Evolutionary conservation across 164 flowering plant genomes (phyloP), one percentile per base, ranked within the genome.

Genomic region (Aristolochia fimbriata): DNA sequence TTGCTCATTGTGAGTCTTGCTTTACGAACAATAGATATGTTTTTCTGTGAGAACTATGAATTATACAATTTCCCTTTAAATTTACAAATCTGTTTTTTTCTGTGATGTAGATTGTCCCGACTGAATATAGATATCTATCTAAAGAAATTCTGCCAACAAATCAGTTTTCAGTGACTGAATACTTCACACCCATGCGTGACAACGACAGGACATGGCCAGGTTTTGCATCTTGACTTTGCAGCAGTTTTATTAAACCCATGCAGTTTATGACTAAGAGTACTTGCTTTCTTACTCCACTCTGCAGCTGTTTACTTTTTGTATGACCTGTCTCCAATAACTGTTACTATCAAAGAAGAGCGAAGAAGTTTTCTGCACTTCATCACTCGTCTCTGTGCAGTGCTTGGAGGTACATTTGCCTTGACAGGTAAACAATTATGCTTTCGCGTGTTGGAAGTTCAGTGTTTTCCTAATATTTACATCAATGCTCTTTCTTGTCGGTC

Each of bases 291-390:
- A 15, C 27, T 63, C 10, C 41, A 61, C 62, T 23, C 5, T 82
- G 62, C 90, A 94, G 99, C 96, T 81, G 99, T 94, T 33, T 94
- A 85, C 81, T 94, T 94, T 69, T 68, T 94, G 78, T 94, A 94
- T 77, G 99, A 94, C 71, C 71, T 94, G 61, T 94, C 99, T 30
- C 99, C 99, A 13, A 91, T 94, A 54, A 94, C 96, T 51, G 97
- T 94, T 63, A 87, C 99, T 63, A 94, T 94, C 68, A 85, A 65
- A 75, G 99, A 94, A 81, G 97, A 91, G 62, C 81, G 87, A 6
- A 95, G 88, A 67, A 87, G 94, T 76, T 91, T 94, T 71, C 86
- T 91, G 65, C 99, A 91, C 70, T 91, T 94, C 74, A 81, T 94
- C 60, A 94, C 99, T 45, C 82, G 99, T 58, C 94, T 94, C 55